phyloP scores from a whole-genome alignment of 148 eudicot species.

The Euryodendron excelsum region DNA sequence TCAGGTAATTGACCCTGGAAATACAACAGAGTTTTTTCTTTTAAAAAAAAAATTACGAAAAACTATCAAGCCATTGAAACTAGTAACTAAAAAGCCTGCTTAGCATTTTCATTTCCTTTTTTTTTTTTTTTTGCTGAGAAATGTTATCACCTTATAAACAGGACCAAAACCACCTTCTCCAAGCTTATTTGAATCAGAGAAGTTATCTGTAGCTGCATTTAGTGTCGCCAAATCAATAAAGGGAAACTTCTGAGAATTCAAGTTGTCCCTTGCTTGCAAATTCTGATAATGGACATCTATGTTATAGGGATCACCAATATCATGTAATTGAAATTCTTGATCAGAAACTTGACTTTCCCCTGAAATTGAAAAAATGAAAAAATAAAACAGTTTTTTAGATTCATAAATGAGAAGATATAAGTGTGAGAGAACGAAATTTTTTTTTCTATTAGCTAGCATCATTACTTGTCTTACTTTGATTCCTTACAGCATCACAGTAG shows the following conservation, averaged over 20 bases:
- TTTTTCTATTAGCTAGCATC: neutral
- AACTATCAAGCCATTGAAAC: neutral
- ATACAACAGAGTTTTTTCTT: neutral
- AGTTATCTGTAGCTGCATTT: conserved; percentile 27
- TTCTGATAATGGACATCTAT: neutral
- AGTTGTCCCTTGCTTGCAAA: conserved; percentile 9
- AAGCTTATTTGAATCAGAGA: conserved; percentile 35
- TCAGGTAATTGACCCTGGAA: conserved; percentile 34
- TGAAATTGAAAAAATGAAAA: neutral
- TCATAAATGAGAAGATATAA: neutral
- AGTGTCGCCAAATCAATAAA: conserved; percentile 20
- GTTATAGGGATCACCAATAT: neutral
- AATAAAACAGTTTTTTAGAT: neutral
- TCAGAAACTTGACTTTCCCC: neutral
- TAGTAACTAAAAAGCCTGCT: no score
- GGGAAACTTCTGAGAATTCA: conserved; percentile 12
- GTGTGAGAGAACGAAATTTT: neutral
- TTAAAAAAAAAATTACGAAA: neutral
- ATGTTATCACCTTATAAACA: conserved; percentile 35
- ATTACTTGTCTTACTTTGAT: neutral
- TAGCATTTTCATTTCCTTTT: no score
- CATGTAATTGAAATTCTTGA: neutral
- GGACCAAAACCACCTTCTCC: conserved; percentile 54
- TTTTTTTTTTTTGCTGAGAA: neutral
- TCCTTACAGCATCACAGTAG: neutral